Evolutionary conservation across 306 rosid species (phyloP).

Genomic region (Fragaria iinumae): DNA sequence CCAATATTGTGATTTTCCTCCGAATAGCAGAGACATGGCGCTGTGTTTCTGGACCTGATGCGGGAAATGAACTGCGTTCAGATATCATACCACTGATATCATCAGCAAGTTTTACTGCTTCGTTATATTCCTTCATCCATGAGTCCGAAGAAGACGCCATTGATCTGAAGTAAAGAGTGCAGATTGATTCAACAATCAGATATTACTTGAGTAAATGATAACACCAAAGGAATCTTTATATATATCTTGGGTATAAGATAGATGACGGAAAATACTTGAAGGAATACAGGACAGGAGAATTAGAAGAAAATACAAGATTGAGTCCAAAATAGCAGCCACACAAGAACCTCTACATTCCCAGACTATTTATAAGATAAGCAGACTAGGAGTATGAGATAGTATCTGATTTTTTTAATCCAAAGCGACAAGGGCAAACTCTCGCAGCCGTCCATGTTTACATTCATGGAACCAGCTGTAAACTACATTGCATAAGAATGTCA

Average conservation of each 20-base stretch:
- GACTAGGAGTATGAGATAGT: background rate
- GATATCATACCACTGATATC: conserved; percentile 92
- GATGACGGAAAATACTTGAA: background rate
- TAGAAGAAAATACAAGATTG: background rate
- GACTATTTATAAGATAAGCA: background rate
- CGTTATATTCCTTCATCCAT: conserved; percentile 94
- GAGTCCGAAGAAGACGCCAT: conserved; percentile 92
- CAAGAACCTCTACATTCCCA: background rate
- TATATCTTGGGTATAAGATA: background rate
- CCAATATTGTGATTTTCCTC: conserved; percentile 92
- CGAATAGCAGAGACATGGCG: conserved; percentile 90
- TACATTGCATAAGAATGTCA: background rate
- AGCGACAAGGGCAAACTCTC: background rate
- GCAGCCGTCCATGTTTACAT: conserved; percentile 3
- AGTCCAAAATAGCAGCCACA: background rate
- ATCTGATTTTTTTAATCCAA: background rate
- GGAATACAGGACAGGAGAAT: background rate
- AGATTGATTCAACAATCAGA: background rate
- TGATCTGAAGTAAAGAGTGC: conserved; percentile 36
- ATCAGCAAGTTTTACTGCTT: conserved; percentile 81
- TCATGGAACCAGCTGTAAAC: background rate
- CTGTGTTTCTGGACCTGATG: conserved; percentile 89
- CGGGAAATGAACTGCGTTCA: conserved; percentile 57
- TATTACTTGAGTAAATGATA: background rate
- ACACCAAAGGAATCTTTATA: background rate